A percentile compares a stretch with the other conserved stretches of the same genome.
Conservation (phyloP, 2,329 filamentous ascomycete species). For the Fusarium avenaceum region DNA sequence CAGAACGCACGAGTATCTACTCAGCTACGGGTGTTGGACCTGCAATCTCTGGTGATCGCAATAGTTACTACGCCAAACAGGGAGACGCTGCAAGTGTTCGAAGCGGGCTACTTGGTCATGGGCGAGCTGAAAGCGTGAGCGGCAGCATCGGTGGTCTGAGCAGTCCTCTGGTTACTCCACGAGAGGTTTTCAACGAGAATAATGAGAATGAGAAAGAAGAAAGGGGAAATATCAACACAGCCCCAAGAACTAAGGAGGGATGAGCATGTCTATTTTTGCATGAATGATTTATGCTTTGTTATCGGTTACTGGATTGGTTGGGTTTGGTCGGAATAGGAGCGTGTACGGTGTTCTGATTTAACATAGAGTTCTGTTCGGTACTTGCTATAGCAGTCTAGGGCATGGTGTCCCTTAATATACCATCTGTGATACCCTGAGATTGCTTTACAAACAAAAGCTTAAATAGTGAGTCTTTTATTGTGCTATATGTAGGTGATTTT, state of each 20-base stretch:
- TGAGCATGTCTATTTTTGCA: conserved; percentile 21
- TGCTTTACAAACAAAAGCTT: not conserved
- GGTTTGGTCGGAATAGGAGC: conserved; percentile 33
- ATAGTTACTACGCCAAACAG: conserved; percentile 80
- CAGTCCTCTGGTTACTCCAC: conserved; percentile 73
- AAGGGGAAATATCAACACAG: conserved; percentile 36
- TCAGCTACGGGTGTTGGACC: conserved; percentile 78
- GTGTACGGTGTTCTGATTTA: conserved; percentile 34
- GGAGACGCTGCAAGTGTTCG: conserved; percentile 82
- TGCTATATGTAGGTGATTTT: not conserved
- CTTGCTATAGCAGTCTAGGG: conserved; percentile 38
- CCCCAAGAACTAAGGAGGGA: conserved; percentile 40
- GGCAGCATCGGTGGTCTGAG: conserved; percentile 76
- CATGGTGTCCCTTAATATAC: conserved; percentile 43
- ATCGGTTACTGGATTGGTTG: conserved; percentile 26
- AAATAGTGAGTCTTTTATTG: not conserved
- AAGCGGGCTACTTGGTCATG: conserved; percentile 82
- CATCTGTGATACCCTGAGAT: conserved; percentile 51
- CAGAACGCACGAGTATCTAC: conserved; percentile 85
- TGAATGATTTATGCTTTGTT: conserved; percentile 42
- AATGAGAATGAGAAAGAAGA: conserved; percentile 48
- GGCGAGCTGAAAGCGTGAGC: conserved; percentile 83
- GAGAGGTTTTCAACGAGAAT: conserved; percentile 59
- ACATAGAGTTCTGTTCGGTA: conserved; percentile 43
- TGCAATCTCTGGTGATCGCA: conserved; percentile 79